These are phyloP conservation scores for Debaryomyces sp. DNA, from an alignment of 1,139 yeast species.

Conservation along the genomic window DNA sequence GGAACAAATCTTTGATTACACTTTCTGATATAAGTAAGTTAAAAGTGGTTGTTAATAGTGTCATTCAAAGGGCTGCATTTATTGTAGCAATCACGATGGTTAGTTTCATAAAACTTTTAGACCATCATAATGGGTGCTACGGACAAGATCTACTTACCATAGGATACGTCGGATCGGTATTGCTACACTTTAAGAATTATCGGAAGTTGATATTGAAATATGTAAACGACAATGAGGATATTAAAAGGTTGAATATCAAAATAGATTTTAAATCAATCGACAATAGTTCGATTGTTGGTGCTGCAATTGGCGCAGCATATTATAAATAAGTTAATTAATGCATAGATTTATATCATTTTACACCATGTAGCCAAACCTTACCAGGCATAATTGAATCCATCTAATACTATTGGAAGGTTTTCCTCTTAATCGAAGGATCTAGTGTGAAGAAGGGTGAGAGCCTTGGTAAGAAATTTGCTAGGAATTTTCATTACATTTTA, in stretches of 20 bases:
- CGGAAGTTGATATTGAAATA: constrained; percentile 30
- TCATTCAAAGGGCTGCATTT: constrained; percentile 44
- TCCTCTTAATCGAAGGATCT: neutral
- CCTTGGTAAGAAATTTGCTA: neutral
- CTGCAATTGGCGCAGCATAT: constrained; percentile 53
- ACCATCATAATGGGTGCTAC: constrained; percentile 29
- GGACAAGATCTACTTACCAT: constrained; percentile 24
- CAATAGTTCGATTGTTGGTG: constrained; percentile 49
- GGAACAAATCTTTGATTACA: constrained; percentile 23
- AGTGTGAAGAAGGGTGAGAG: neutral
- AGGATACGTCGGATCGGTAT: constrained; percentile 50
- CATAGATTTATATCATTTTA: neutral
- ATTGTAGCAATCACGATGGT: constrained; percentile 42
- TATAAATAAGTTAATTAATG: constrained; percentile 14
- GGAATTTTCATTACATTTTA: neutral
- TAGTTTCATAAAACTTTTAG: constrained; percentile 38
- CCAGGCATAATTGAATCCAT: neutral
- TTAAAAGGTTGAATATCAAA: constrained; percentile 27
- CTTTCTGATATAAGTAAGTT: constrained; percentile 30
- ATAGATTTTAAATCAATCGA: constrained; percentile 44
- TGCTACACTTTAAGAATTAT: constrained; percentile 39
- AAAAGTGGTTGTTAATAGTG: constrained; percentile 29
- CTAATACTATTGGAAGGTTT: neutral
- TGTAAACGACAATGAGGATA: constrained; percentile 33
- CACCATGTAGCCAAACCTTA: neutral